Evolutionary conservation across 179 eudicot genomes (phyloP).

Genomic region (Heliamphora pulchella): DNA sequence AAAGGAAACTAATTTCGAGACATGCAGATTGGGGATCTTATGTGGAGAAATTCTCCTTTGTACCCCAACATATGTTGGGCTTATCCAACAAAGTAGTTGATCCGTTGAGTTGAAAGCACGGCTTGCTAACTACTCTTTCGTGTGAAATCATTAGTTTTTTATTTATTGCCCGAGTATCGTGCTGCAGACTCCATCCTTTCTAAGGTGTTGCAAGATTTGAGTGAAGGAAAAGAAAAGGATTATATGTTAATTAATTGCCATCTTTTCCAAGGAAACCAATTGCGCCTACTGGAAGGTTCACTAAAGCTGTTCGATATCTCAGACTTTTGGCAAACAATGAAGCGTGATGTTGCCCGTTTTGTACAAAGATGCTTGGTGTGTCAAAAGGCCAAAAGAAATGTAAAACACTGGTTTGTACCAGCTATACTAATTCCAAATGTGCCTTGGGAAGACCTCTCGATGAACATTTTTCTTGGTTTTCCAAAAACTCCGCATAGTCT

Average conservation of each 20-base stretch:
- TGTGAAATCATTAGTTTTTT: background rate
- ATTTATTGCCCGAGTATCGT: background rate
- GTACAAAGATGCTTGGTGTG: background rate
- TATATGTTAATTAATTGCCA: background rate
- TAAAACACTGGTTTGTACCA: conserved; percentile 2
- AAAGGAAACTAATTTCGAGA: background rate
- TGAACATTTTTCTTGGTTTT: background rate
- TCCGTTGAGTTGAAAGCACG: background rate
- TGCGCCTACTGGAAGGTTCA: background rate
- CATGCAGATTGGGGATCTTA: background rate
- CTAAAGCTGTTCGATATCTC: background rate
- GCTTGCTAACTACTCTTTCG: background rate
- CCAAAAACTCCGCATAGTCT: background rate
- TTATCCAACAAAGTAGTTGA: background rate
- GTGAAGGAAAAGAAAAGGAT: background rate
- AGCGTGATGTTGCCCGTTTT: background rate
- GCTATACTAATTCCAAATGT: background rate
- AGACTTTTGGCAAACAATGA: background rate
- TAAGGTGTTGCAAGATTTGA: background rate
- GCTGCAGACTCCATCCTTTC: background rate
- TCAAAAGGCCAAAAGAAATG: conserved; percentile 6
- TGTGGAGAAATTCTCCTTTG: background rate
- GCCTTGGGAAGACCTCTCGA: conserved; percentile 2
- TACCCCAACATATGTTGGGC: background rate
- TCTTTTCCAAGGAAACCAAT: background rate